Evolutionary conservation across 805 yeast species (phyloP).

Genomic region (Isabelozyma gotoi): DNA sequence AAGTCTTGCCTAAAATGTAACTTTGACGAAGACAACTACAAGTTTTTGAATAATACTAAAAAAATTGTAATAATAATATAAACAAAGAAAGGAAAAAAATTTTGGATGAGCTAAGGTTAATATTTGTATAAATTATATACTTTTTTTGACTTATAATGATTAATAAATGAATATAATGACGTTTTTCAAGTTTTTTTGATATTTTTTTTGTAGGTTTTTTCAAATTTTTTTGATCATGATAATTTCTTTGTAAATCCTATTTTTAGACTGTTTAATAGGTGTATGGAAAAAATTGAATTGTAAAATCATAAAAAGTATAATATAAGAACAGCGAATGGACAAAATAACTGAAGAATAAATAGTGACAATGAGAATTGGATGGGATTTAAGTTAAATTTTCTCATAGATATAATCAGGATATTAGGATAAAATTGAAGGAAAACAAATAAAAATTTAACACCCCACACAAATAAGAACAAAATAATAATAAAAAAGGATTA

Average conservation of each 20-base stretch:
- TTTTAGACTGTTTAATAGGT: too few relatives aligned
- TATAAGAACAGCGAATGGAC: background rate
- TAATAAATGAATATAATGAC: background rate
- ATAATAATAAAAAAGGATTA: too few relatives aligned
- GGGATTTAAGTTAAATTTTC: background rate
- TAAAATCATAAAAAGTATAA: background rate
- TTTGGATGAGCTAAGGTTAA: constrained; percentile 3
- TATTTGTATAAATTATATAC: background rate
- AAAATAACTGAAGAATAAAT: background rate
- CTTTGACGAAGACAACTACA: background rate
- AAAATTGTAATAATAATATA: constrained; percentile 4
- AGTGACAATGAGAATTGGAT: background rate
- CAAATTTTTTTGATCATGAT: background rate
- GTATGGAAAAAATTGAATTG: background rate
- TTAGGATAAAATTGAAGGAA: background rate
- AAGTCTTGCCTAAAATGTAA: constrained; percentile 36
- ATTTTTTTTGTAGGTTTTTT: too few relatives aligned
- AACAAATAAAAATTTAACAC: background rate
- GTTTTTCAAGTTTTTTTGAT: background rate
- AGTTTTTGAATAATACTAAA: background rate
- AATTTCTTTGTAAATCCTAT: too few relatives aligned
- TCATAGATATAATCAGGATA: background rate
- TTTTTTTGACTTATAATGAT: background rate
- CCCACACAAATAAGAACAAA: background rate
- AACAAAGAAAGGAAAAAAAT: constrained; percentile 6